A percentile compares a stretch with the other conserved stretches of the same genome.
Conservation (phyloP, 2,329 filamentous ascomycete species). For the Kalmusia sp. region DNA sequence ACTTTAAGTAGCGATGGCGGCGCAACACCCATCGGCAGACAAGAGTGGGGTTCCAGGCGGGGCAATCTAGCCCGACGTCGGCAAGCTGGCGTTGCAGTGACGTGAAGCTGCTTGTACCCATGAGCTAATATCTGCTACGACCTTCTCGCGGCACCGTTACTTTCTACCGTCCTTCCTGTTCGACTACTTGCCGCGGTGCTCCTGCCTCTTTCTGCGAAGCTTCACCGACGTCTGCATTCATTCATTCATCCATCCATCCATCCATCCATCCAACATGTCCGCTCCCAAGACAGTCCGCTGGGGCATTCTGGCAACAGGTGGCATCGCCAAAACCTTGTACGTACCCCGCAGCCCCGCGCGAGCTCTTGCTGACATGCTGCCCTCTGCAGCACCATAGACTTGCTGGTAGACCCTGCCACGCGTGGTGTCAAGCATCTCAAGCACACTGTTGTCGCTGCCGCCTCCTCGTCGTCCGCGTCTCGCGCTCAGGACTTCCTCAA, state of each 20-base stretch:
- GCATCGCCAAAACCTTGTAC: constrained; percentile 55
- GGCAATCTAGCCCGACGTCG: not conserved
- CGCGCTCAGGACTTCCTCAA: constrained; percentile 77
- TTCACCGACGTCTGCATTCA: too few species aligned
- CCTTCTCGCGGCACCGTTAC: too few species aligned
- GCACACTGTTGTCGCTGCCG: constrained; percentile 80
- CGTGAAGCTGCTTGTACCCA: not conserved
- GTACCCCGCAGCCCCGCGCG: constrained; percentile 26
- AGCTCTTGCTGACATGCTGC: constrained; percentile 16
- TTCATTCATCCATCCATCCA: not conserved
- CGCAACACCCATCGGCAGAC: too few species aligned
- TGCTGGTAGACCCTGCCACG: constrained; percentile 74
- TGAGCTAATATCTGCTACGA: not conserved
- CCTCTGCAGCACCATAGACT: constrained; percentile 67
- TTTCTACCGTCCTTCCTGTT: not conserved
- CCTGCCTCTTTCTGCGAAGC: too few species aligned
- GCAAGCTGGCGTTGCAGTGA: not conserved
- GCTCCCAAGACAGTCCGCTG: constrained; percentile 48
- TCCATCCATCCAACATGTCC: constrained; percentile 32
- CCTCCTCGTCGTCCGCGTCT: constrained; percentile 75
- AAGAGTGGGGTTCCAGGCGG: constrained; percentile 7
- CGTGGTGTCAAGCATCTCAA: constrained; percentile 75
- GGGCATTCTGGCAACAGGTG: constrained; percentile 58
- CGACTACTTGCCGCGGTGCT: not conserved
- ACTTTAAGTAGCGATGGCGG: too few species aligned